phyloP scores from a whole-genome alignment of 1,139 yeast genomes.

The Geotrichum siamense region DNA sequence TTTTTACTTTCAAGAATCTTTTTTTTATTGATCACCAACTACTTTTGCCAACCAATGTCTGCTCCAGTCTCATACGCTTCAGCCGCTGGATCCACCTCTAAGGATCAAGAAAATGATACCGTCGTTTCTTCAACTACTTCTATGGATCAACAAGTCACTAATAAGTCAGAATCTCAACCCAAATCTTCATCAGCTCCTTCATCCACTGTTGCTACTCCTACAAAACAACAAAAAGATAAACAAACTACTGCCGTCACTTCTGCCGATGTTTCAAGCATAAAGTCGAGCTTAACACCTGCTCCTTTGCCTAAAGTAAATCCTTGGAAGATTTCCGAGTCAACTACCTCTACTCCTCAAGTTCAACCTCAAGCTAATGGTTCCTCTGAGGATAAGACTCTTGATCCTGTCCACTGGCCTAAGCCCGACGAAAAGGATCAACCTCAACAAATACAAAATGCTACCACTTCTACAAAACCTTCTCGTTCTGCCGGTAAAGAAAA shows the following conservation, averaged over 20 bases:
- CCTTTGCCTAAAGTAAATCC: constrained; percentile 40
- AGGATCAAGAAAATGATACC: constrained; percentile 9
- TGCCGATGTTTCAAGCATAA: constrained; percentile 17
- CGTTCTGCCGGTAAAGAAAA: constrained; percentile 12
- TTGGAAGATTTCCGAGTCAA: constrained; percentile 30
- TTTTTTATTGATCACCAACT: neutral
- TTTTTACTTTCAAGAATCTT: neutral
- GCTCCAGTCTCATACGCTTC: constrained; percentile 31
- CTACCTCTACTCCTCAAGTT: constrained; percentile 19
- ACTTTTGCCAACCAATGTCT: constrained; percentile 20
- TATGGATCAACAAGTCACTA: neutral
- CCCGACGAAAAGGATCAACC: constrained; percentile 17
- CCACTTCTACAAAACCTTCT: neutral
- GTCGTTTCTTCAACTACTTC: constrained; percentile 28
- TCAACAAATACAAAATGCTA: neutral
- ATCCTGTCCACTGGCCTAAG: constrained; percentile 19
- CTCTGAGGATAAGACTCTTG: constrained; percentile 13
- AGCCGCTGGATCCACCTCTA: constrained; percentile 25
- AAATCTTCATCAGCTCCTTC: neutral
- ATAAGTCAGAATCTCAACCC: neutral
- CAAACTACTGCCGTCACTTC: constrained; percentile 12
- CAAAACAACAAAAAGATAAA: constrained; percentile 20
- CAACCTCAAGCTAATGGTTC: constrained; percentile 15
- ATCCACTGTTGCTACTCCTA: constrained; percentile 25
- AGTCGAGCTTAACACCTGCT: constrained; percentile 37